Evolutionary conservation across 305 asterid genomes (phyloP).

Genomic region (Fraxinus angustifolia): DNA sequence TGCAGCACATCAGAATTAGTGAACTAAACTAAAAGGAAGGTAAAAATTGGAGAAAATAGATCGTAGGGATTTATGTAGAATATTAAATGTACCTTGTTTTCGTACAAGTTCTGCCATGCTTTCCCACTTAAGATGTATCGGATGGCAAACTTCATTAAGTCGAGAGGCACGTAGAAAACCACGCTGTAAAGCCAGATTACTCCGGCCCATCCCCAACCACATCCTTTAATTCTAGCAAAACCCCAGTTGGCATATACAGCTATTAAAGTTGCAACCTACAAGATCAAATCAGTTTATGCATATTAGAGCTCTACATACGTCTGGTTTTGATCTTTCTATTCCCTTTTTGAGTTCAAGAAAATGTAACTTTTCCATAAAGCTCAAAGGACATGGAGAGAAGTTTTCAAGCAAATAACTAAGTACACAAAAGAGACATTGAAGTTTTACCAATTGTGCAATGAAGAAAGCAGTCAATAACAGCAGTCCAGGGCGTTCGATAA

Average conservation of each 20-base stretch:
- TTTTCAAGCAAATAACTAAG: not conserved
- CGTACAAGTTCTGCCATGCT: slow-evolving; percentile 53
- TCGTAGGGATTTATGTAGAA: not conserved
- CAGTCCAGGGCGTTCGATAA: slow-evolving; percentile 48
- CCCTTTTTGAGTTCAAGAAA: not conserved
- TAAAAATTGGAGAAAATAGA: not conserved
- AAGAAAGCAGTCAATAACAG: slow-evolving; percentile 44
- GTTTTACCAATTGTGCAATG: slow-evolving; percentile 46
- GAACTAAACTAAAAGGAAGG: not conserved
- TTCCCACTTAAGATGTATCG: slow-evolving; percentile 53
- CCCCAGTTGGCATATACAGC: slow-evolving; percentile 57
- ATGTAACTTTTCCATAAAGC: not conserved
- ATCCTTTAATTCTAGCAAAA: slow-evolving; percentile 59
- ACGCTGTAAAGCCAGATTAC: slow-evolving; percentile 66
- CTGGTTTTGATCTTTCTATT: not conserved
- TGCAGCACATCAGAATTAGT: not conserved
- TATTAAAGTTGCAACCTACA: slow-evolving; percentile 49
- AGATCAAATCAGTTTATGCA: not conserved
- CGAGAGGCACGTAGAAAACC: slow-evolving; percentile 58
- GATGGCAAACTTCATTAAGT: slow-evolving; percentile 46
- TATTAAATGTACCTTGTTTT: slow-evolving; percentile 38
- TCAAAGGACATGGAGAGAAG: not conserved
- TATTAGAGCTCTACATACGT: not conserved
- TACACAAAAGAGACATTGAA: not conserved
- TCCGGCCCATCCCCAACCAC: slow-evolving; percentile 89